phyloP scores from a whole-genome alignment of 495 filamentous ascomycete genomes.

The Physcia stellaris region DNA sequence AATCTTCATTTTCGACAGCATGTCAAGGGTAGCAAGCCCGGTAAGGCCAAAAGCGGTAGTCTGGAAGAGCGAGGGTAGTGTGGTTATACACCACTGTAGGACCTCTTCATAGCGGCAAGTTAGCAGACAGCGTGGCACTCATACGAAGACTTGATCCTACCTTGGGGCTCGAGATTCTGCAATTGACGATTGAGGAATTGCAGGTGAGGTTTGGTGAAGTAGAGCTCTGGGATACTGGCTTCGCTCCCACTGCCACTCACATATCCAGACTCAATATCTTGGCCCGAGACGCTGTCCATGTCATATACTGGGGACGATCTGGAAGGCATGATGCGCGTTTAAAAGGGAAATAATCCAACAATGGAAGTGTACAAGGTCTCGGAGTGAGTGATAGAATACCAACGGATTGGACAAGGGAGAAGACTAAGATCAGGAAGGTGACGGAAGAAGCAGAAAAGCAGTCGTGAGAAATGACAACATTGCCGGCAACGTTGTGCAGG shows the following conservation, averaged over 20 bases:
- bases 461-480: not conserved
- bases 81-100: constrained; percentile 79
- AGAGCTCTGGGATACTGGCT: constrained; percentile 53
- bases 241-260: constrained; percentile 58
- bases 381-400: not conserved
- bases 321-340: constrained; percentile 2
- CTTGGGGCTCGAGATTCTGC: constrained; percentile 64
- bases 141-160: constrained; percentile 23
- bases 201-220: constrained; percentile 80
- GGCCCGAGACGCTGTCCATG: constrained; percentile 23
- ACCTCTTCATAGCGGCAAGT: constrained; percentile 43
- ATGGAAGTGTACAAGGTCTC: not conserved
- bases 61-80: constrained; percentile 85
- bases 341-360: not conserved
- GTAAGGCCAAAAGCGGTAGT: constrained; percentile 95
- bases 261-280: constrained; percentile 74
- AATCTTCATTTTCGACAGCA: constrained; percentile 74
- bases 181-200: constrained; percentile 81
- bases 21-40: constrained; percentile 86
- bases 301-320: constrained; percentile 10
- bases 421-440: not conserved
- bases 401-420: too few species aligned
- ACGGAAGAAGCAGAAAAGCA: not conserved
- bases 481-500: too few species aligned
- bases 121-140: constrained; percentile 10